Percentiles rank a stretch among this genome's conserved stretches.
Evolutionary conservation across 73 alveolate species (phyloP).

Genomic region (Effrenium voratum): DNA sequence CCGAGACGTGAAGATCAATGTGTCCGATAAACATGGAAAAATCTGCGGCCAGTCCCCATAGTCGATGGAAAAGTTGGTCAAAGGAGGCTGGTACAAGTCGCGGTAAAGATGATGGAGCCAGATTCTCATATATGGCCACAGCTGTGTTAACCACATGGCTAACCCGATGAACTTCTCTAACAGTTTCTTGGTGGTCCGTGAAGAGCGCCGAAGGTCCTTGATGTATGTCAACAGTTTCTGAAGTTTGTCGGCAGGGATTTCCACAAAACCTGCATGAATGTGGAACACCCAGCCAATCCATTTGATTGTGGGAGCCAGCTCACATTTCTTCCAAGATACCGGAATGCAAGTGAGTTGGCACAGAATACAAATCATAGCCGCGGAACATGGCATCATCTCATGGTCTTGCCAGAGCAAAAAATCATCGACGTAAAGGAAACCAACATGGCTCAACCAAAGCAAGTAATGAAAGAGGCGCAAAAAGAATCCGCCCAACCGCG

Average conservation of each 20-base stretch:
- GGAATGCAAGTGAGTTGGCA: not conserved
- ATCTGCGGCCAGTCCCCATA: no score
- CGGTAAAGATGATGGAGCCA: not conserved
- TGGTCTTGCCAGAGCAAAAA: not conserved
- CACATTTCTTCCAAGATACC: not conserved
- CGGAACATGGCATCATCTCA: not conserved
- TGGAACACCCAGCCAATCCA: constrained; percentile 20
- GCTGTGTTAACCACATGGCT: not conserved
- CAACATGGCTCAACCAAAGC: not conserved
- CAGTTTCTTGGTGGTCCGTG: not conserved
- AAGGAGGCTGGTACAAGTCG: no score
- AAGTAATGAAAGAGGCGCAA: not conserved
- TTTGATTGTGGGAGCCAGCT: not conserved
- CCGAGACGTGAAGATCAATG: no score
- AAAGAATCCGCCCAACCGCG: not conserved
- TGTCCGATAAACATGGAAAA: no score
- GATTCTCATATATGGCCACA: not conserved
- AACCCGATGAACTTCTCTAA: not conserved
- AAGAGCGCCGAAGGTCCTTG: not conserved
- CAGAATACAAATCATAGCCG: not conserved
- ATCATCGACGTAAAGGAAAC: not conserved
- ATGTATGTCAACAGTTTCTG: not conserved
- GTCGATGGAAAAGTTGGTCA: no score
- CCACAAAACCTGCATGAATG: not conserved
- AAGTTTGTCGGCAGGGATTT: not conserved